Evolutionary conservation across 768 basidiomycete species (phyloP).

Genomic region (Leccinum fibrillosum): DNA sequence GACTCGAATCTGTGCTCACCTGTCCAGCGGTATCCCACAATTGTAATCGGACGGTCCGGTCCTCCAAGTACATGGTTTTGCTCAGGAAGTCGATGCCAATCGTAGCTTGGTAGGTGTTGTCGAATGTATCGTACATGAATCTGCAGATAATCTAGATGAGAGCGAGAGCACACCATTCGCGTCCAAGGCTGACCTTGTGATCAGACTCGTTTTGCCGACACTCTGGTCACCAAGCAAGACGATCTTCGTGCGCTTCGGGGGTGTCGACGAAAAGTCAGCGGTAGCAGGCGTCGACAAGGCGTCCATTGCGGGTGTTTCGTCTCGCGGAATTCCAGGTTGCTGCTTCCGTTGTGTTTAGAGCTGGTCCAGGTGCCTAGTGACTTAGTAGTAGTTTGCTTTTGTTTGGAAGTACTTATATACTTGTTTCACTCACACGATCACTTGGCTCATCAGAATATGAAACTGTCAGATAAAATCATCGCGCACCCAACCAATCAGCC

Average conservation of each 20-base stretch:
- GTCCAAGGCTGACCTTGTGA: slow-evolving; percentile 69
- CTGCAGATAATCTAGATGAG: slow-evolving; percentile 37
- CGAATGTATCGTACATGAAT: slow-evolving; percentile 99
- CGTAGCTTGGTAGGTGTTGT: slow-evolving; percentile 98
- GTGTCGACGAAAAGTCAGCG: slow-evolving; percentile 82
- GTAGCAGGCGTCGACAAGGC: slow-evolving; percentile 63
- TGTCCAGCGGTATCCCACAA: slow-evolving; percentile 99
- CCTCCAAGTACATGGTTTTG: slow-evolving; percentile 99
- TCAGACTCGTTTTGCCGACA: slow-evolving; percentile 97
- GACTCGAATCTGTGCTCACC: slow-evolving; percentile 38
- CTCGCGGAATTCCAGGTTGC: not conserved
- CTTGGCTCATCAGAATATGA: slow-evolving; percentile 48
- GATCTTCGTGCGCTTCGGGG: slow-evolving; percentile 94
- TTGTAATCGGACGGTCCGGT: slow-evolving; percentile 95
- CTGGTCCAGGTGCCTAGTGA: slow-evolving; percentile 14
- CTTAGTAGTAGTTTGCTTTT: slow-evolving; percentile 19
- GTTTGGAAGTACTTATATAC: slow-evolving; percentile 23
- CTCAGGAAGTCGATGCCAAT: slow-evolving; percentile 99
- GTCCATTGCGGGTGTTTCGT: slow-evolving; percentile 38
- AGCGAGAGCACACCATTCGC: slow-evolving; percentile 1
- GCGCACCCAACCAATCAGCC: slow-evolving; percentile 45
- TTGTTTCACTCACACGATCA: not conserved
- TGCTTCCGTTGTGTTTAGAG: not conserved
- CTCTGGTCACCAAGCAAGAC: slow-evolving; percentile 96
- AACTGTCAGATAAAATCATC: slow-evolving; percentile 67